Conservation (phyloP, 2,329 filamentous ascomycete genomes). For the Ambrosiella beaveri region DNA sequence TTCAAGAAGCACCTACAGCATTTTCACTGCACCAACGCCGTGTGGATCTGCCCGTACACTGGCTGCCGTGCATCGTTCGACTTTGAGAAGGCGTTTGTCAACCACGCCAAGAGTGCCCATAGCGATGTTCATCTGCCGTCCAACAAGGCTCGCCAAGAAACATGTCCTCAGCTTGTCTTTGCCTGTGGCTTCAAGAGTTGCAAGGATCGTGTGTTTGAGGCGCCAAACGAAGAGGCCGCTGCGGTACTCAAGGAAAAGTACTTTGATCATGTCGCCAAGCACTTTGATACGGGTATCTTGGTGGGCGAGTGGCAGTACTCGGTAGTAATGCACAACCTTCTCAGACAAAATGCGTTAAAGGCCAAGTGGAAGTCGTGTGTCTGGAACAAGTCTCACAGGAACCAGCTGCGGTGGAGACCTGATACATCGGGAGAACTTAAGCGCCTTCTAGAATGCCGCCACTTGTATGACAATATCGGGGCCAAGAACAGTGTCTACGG, state of each 20-base stretch:
- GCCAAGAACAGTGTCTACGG: constrained; percentile 14
- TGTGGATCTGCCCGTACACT: constrained; percentile 27
- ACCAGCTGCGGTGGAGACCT: constrained; percentile 24
- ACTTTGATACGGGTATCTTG: constrained; percentile 27
- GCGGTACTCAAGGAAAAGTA: constrained; percentile 24
- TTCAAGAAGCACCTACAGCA: constrained; percentile 33
- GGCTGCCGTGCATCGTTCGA: constrained; percentile 27
- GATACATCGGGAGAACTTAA: constrained; percentile 27
- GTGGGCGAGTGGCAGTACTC: constrained; percentile 28
- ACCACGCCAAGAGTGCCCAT: constrained; percentile 27
- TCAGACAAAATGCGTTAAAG: constrained; percentile 27
- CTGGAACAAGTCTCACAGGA: constrained; percentile 28
- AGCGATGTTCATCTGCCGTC: constrained; percentile 25
- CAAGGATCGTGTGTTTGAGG: constrained; percentile 27
- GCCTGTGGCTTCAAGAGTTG: constrained; percentile 27
- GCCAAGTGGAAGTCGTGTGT: constrained; percentile 28
- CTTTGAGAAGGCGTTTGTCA: constrained; percentile 28
- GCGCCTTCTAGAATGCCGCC: constrained; percentile 28
- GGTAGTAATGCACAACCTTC: constrained; percentile 27
- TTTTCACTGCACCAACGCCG: constrained; percentile 27
- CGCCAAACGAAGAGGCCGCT: constrained; percentile 22
- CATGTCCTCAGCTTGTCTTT: constrained; percentile 28
- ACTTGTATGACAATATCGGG: constrained; percentile 24
- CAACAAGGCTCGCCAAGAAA: constrained; percentile 24
- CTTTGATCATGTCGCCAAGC: constrained; percentile 30